Base-by-base conservation (phyloP, 345 rosid genomes). In the Syzygium aqueum region DNA sequence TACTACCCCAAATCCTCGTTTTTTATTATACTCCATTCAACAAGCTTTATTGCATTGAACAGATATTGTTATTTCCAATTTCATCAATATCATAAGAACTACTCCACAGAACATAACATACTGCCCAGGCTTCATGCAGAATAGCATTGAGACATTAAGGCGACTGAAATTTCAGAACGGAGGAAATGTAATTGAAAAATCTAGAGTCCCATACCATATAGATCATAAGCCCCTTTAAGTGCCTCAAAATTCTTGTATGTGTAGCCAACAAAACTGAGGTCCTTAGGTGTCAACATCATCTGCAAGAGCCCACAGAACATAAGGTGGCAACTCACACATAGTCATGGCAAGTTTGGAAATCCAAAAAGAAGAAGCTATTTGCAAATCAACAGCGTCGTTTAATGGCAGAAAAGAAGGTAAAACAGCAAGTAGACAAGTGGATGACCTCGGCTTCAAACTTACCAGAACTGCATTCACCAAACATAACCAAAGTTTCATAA, bases 241-340 rank as follows among this genome's bases (percentile, higher is more conserved):
- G 98, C 99, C 53, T 88, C 89, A 83, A 88, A 88, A 89, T 97
- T 96, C 94, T 93, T 97, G 93, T 95, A 96, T 22, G 98, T 96
- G 86, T 97, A 97, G 46, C 99, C 99, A 87, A 96, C 99, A 85
- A 97, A 97, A 90, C 92, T 94, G 88, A 95, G 93, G 86, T 94
- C 96, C 91, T 97, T 89, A 49, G 96, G 92, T 84, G 93, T 92
- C 89, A 92, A 88, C 86, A 89, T 86, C 85, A 86, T 92, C 99
- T 97, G 94, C 33, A 88, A 61, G 43, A 90, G 87, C 25, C 46
- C 89, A 17, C 22, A 87, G 56, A 52, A 84, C 25, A 84, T 25
- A 77, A 84, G 6, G 77, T 19, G 63, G 63, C 86, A 51, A 84
- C 46, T 40, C 86, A 84, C 78, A 63, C 77, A 65, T 2, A 21